Evolutionary conservation across 2,329 filamentous ascomycete species (phyloP), one percentile per base, ranked within the genome.

Genomic region (Aspergillus sp.): DNA sequence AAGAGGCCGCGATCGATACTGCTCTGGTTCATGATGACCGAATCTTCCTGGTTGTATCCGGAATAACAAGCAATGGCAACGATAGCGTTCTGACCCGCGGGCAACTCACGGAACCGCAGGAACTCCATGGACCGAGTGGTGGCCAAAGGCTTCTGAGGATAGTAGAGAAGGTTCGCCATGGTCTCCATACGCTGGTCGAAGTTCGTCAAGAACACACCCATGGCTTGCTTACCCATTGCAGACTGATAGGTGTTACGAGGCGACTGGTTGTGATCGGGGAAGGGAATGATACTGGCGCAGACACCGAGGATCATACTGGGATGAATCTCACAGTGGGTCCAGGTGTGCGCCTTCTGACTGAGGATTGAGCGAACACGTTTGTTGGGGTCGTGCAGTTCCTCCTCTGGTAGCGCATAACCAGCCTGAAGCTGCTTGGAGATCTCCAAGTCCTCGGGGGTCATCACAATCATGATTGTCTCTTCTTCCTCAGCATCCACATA

Each of bases 41-140:
- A 99, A 85, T 99, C 94, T 91, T 99, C 94, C 72, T 99, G 95
- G 75, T 99, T 99, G 80, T 99, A 99, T 55, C 94, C 94, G 50
- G 92, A 96, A 76, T 99, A 99, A 71, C 89, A 95, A 54, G 91
- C 87, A 75, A 99, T 99, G 38, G 94, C 95, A 11, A 99, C 94
- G 64, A 99, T 99, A 17, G 94, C 94, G 67, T 99, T 99, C 72
- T 99, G 94, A 2, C 94, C 94, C 14, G 94, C 94, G 16, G 94
- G 94, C 54, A 99, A 79, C 73, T 99, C 94, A 75, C 94, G 85
- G 86, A 99, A 99, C 68, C 96, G 96, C 64, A 99, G 80, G 73
- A 95, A 97, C 72, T 99, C 94, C 95, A 99, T 99, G 3, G 93
- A 96, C 59, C 92, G 85, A 16, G 94, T 99, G 1, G 93, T 97